Percentiles rank a stretch among this genome's conserved stretches.
Evolutionary conservation across 768 basidiomycete species (phyloP).

Genomic region (Pleurotus tuber-regium): DNA sequence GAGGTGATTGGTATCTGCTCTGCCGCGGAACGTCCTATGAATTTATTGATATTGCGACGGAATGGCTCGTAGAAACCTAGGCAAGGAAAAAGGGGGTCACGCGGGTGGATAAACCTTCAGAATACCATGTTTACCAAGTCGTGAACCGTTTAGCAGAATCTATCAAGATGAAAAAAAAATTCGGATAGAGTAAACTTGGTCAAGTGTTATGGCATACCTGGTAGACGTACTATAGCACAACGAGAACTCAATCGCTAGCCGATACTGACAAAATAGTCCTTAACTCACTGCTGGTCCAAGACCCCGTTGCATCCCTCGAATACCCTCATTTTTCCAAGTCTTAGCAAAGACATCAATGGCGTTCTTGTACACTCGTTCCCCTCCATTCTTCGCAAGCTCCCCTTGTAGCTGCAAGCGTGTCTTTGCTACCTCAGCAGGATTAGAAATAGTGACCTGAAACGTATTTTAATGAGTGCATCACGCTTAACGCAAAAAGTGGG

Average conservation of each 20-base stretch:
- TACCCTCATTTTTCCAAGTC: conserved; percentile 87
- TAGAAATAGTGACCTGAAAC: conserved; percentile 72
- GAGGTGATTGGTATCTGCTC: conserved; percentile 77
- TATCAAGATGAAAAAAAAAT: too few relatives aligned
- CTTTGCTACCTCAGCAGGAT: conserved; percentile 85
- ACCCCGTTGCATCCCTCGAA: conserved; percentile 91
- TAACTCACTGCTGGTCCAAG: conserved; percentile 78
- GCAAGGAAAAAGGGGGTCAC: neutral
- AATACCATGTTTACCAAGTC: conserved; percentile 56
- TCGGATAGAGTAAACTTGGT: too few relatives aligned
- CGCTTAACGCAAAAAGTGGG: conserved; percentile 15
- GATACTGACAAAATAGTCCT: too few relatives aligned
- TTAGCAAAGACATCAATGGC: conserved; percentile 84
- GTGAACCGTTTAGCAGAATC: conserved; percentile 90
- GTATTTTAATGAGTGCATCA: too few relatives aligned
- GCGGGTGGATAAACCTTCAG: too few relatives aligned
- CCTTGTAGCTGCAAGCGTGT: conserved; percentile 96
- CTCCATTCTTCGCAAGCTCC: conserved; percentile 78
- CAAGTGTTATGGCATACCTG: conserved; percentile 54
- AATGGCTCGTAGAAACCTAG: conserved; percentile 96
- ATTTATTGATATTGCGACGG: conserved; percentile 63
- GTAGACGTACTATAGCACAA: conserved; percentile 71
- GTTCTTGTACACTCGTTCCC: conserved; percentile 80
- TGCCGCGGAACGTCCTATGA: conserved; percentile 59
- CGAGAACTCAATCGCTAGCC: too few relatives aligned